A percentile compares a stretch with the other conserved stretches of the same genome.
Evolutionary conservation across 768 basidiomycete species (phyloP).

Genomic region (Rubroboletus satanas): DNA sequence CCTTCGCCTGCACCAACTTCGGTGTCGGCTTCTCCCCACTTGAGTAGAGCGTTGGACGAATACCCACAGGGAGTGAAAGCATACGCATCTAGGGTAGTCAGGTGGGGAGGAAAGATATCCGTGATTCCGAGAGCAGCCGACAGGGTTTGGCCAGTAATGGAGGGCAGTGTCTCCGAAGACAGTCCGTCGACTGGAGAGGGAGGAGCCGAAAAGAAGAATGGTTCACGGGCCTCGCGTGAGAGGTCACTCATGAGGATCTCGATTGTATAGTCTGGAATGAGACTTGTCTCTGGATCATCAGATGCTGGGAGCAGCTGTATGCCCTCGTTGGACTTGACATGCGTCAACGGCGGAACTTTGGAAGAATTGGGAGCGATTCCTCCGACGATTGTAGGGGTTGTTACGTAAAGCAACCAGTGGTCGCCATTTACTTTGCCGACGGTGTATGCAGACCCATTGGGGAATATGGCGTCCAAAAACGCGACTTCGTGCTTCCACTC

Average conservation of each 20-base stretch:
- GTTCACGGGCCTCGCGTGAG: conserved; percentile 63
- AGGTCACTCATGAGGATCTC: conserved; percentile 98
- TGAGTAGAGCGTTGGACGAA: conserved; percentile 85
- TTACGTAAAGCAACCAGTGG: conserved; percentile 97
- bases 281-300: conserved; percentile 11
- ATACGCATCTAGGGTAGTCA: conserved; percentile 88
- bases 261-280: conserved; percentile 82
- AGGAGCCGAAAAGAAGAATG: conserved; percentile 62
- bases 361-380: conserved; percentile 22
- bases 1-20: conserved; percentile 58
- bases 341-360: conserved; percentile 13
- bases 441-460: conserved; percentile 88
- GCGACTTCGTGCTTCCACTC: conserved; percentile 94
- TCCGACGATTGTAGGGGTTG: conserved; percentile 46
- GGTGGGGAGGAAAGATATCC: conserved; percentile 71
- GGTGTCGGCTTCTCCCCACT: conserved; percentile 42
- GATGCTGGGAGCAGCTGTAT: conserved; percentile 5
- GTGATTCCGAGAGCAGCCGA: conserved; percentile 76
- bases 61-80: conserved; percentile 96
- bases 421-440: conserved; percentile 98
- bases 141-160: conserved; percentile 36
- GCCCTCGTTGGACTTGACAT: conserved; percentile 13
- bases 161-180: conserved; percentile 32
- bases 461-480: conserved; percentile 87
- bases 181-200: conserved; percentile 51